Conservation (phyloP, 768 basidiomycete genomes). For the Lactarius deliciosus region DNA sequence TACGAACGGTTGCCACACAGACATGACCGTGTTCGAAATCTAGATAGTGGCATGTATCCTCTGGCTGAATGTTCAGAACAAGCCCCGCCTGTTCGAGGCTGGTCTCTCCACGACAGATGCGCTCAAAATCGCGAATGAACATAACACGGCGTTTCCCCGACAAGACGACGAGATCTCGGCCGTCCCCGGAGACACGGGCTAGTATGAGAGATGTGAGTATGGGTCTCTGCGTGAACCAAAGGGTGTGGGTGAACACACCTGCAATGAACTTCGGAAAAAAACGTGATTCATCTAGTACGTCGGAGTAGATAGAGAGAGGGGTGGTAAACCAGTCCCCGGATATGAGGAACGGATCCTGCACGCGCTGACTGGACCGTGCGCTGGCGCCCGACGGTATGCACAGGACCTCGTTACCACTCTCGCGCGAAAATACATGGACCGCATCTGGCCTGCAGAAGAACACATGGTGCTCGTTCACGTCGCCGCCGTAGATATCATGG, state of each 20-base stretch:
- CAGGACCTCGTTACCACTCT: constrained; percentile 45
- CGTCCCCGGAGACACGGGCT: constrained; percentile 40
- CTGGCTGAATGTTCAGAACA: not conserved
- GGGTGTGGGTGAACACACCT: constrained; percentile 5
- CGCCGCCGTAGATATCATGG: constrained; percentile 51
- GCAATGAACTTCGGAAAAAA: not conserved
- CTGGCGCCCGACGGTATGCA: constrained; percentile 32
- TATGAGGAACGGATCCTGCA: not conserved
- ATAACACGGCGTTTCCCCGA: constrained; percentile 32
- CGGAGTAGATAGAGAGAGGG: constrained; percentile 1
- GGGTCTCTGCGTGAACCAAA: not conserved
- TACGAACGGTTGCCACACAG: constrained; percentile 19
- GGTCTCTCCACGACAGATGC: constrained; percentile 26
- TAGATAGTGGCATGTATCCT: not conserved
- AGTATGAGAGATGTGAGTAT: constrained; percentile 4
- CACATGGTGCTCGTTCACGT: constrained; percentile 55
- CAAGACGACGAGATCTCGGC: constrained; percentile 37
- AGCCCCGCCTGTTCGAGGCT: not conserved
- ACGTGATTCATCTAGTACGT: not conserved
- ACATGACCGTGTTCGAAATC: constrained; percentile 12
- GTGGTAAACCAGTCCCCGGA: constrained; percentile 15
- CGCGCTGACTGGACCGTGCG: constrained; percentile 1
- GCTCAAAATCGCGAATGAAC: constrained; percentile 37
- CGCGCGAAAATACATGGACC: constrained; percentile 56
- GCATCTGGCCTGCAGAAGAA: constrained; percentile 54